Percentiles rank a stretch among this genome's conserved stretches.
Evolutionary conservation across 2,329 filamentous ascomycete species (phyloP).

Genomic region (Penicillium psychrosexuale): DNA sequence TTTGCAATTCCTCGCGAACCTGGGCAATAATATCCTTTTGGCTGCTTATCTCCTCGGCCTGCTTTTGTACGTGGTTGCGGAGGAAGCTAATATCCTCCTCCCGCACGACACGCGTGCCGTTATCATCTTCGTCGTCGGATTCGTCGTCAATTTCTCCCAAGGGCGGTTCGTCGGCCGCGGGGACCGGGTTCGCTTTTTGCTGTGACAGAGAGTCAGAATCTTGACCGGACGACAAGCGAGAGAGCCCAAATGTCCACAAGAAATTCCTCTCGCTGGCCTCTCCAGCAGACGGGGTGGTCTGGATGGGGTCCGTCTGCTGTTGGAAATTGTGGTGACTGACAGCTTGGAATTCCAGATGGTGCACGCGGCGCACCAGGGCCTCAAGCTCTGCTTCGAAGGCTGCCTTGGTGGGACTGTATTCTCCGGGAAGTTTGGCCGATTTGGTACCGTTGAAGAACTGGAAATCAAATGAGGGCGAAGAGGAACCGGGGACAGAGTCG

Average conservation of each 20-base stretch:
- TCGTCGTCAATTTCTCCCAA: conserved; percentile 34
- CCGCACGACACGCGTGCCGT: conserved; percentile 54
- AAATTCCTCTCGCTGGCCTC: conserved; percentile 51
- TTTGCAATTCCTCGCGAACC: conserved; percentile 78
- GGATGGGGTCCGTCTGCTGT: conserved; percentile 56
- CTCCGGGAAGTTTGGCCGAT: conserved; percentile 71
- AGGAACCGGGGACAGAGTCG: conserved; percentile 32
- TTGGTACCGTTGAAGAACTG: conserved; percentile 49
- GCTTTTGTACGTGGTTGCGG: conserved; percentile 86
- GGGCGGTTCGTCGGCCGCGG: conserved; percentile 31
- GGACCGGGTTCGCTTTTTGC: conserved; percentile 39
- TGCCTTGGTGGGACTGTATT: conserved; percentile 70
- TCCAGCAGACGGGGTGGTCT: conserved; percentile 59
- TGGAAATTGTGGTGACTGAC: conserved; percentile 47
- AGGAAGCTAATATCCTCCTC: conserved; percentile 82
- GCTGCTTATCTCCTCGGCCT: conserved; percentile 85
- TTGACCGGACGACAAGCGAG: conserved; percentile 34
- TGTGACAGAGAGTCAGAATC: conserved; percentile 36
- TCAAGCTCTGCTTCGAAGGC: conserved; percentile 79
- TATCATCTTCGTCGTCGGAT: conserved; percentile 48
- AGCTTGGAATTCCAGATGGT: conserved; percentile 77
- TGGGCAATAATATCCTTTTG: conserved; percentile 82
- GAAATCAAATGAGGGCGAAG: conserved; percentile 37
- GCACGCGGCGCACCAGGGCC: conserved; percentile 72
- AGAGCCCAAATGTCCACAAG: conserved; percentile 35